Base-by-base conservation (phyloP, 2,329 filamentous ascomycete genomes). In the Aspergillus aculeatinus region DNA sequence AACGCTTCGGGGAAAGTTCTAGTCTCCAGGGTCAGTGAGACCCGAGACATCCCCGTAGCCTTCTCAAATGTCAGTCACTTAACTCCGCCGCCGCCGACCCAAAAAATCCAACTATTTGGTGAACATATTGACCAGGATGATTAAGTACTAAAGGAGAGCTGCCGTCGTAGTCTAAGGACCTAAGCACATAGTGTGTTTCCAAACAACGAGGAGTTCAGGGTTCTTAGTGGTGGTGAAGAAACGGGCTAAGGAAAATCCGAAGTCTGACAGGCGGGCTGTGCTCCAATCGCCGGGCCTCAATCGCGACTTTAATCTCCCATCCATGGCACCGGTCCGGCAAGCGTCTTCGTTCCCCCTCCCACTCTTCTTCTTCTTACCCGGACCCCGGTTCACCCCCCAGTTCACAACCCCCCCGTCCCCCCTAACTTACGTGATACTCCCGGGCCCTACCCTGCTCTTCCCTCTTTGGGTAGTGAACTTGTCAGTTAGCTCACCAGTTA, bases 231-330 rank as follows among this genome's bases (percentile, higher is more conserved):
- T 29, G 25, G 25, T 31, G 25, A n/a, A 21, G 42, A 16, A 55
- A 48, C 25, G 48, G 44, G 19, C 42, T 47, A 55, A 48, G 53
- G 44, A 19, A 33, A 33, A 35, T 55, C 53, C 53, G 53, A 48
- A 23, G 53, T 55, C 53, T 55, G 53, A 55, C 53, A 55, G 53
- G 42, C 48, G 27, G 19, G 25, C 23, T 14, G 12, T 47, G 5
- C 21, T n/a, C 53, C 53, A 55, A 55, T 55, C 27, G 33, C 25
- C n/a, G 11, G 25, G 11, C 12, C 27, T 35, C 39, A n/a, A 55
- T 55, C 27, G 42, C 53, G 48, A 21, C 42, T 48, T 55, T 55
- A 55, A 55, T 55, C 53, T 55, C 53, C 53, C 42, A 44, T 44
- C 39, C 39, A 44, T 44, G 39, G 39, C 39, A 44, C n/a, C 12